Evolutionary conservation across 139 green algal species (phyloP).

Genomic region (Chlorella vulgaris): DNA sequence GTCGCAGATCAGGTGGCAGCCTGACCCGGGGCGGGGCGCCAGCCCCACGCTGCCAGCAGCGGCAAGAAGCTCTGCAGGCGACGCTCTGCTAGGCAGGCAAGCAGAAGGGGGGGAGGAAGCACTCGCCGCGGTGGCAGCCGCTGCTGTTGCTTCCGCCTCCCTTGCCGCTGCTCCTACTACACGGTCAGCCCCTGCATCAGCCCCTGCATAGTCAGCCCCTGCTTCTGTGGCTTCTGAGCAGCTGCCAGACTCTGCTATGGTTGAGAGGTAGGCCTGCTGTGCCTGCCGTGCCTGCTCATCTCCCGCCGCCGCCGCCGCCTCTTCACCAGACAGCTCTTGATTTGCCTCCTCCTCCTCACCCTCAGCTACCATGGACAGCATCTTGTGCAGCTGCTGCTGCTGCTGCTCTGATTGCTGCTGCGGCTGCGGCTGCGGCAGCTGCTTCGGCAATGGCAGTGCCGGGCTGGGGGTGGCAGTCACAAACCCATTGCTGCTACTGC

Average conservation of each 20-base stretch:
- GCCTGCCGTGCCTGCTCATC: neutral
- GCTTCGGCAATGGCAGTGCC: neutral
- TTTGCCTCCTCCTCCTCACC: neutral
- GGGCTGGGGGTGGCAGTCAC: neutral
- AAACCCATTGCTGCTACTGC: neutral
- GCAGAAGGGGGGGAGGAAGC: neutral
- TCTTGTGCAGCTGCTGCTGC: neutral
- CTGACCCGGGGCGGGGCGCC: conserved; percentile 17
- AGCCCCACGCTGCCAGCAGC: conserved; percentile 2
- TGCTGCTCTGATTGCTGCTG: neutral
- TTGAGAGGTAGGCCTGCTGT: no score
- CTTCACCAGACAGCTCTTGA: neutral
- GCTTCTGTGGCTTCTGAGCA: no score
- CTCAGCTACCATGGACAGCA: conserved; percentile 10
- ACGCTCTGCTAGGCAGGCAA: neutral
- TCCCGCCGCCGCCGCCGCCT: no score
- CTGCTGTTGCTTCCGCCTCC: neutral
- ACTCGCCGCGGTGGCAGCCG: conserved; percentile 12
- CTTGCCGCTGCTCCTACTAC: neutral
- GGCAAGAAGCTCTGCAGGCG: neutral
- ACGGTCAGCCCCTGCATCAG: neutral
- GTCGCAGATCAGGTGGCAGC: conserved; percentile 14
- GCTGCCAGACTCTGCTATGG: no score
- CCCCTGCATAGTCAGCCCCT: neutral
- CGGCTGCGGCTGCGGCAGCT: neutral